phyloP scores from a whole-genome alignment of 2,329 filamentous ascomycete genomes.

The Dactylellina drechsleri region DNA sequence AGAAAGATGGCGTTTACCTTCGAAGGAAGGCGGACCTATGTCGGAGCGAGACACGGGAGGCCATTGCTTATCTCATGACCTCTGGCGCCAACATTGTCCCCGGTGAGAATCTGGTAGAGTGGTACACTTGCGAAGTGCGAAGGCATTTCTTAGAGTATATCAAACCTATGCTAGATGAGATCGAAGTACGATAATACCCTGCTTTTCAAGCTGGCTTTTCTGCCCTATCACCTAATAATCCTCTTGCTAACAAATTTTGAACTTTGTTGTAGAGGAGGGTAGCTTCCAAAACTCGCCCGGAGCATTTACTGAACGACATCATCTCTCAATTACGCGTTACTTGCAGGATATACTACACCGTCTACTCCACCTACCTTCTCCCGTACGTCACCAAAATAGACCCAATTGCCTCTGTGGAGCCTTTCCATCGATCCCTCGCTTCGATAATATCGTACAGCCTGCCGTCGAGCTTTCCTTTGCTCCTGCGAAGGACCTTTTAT shows the following conservation, averaged over 20 bases:
- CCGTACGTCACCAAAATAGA: slow-evolving; percentile 45
- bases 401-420: slow-evolving; percentile 42
- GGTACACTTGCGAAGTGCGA: slow-evolving; percentile 58
- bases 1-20: slow-evolving; percentile 44
- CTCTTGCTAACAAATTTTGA: neutral
- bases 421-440: slow-evolving; percentile 56
- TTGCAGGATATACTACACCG: slow-evolving; percentile 50
- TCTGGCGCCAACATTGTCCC: slow-evolving; percentile 43
- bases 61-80: slow-evolving; percentile 56
- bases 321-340: slow-evolving; percentile 47
- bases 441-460: slow-evolving; percentile 58
- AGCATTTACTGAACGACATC: slow-evolving; percentile 47
- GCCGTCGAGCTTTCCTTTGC: slow-evolving; percentile 46
- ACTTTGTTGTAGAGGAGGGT: slow-evolving; percentile 22
- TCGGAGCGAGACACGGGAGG: slow-evolving; percentile 53
- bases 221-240: neutral
- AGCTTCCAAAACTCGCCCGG: slow-evolving; percentile 31
- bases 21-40: slow-evolving; percentile 55
- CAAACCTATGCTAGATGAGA: slow-evolving; percentile 54
- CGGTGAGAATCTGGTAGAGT: slow-evolving; percentile 58
- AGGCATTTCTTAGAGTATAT: slow-evolving; percentile 58
- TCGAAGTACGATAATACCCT: slow-evolving; percentile 25
- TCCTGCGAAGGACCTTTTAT: slow-evolving; percentile 51
- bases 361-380: slow-evolving; percentile 50
- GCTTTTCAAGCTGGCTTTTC: slow-evolving; percentile 4